Conservation (phyloP, 768 basidiomycete species). For the Calvatia gigantea region DNA sequence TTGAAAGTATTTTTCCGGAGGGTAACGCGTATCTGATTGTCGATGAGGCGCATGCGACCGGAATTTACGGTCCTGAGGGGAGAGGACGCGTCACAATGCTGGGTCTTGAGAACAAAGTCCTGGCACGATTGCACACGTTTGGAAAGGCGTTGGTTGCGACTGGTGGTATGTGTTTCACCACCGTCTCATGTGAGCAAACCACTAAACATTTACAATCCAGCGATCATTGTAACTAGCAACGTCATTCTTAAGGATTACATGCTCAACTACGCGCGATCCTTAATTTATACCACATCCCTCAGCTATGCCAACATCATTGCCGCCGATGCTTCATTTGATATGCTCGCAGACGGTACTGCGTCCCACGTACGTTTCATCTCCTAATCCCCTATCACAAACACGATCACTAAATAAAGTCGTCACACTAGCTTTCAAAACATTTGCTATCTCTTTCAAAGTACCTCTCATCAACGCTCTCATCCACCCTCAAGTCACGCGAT, state of each 20-base stretch:
- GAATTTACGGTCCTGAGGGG: conserved; percentile 79
- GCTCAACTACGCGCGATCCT: conserved; percentile 85
- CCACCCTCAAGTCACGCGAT: conserved; percentile 23
- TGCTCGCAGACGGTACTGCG: conserved; percentile 67
- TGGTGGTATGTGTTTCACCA: conserved; percentile 61
- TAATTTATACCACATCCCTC: conserved; percentile 90
- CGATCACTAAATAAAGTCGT: background rate
- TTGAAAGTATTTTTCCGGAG: conserved; percentile 59
- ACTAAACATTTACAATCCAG: conserved; percentile 28
- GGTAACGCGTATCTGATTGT: conserved; percentile 75
- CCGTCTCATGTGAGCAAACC: background rate
- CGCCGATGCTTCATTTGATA: conserved; percentile 73
- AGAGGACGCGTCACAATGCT: conserved; percentile 69
- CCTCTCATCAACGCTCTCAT: conserved; percentile 29
- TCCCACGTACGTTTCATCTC: conserved; percentile 40
- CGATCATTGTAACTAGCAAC: conserved; percentile 70
- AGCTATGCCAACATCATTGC: conserved; percentile 75
- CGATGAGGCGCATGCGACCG: conserved; percentile 94
- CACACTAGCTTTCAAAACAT: conserved; percentile 26
- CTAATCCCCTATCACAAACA: background rate
- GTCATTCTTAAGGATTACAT: conserved; percentile 81
- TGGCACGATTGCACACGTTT: conserved; percentile 85
- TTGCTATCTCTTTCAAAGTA: conserved; percentile 46
- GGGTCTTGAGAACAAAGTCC: conserved; percentile 67
- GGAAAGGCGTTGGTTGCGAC: conserved; percentile 86